Evolutionary conservation across 768 basidiomycete species (phyloP), one percentile per base, ranked within the genome.

Genomic region (Scleroderma citrinum): DNA sequence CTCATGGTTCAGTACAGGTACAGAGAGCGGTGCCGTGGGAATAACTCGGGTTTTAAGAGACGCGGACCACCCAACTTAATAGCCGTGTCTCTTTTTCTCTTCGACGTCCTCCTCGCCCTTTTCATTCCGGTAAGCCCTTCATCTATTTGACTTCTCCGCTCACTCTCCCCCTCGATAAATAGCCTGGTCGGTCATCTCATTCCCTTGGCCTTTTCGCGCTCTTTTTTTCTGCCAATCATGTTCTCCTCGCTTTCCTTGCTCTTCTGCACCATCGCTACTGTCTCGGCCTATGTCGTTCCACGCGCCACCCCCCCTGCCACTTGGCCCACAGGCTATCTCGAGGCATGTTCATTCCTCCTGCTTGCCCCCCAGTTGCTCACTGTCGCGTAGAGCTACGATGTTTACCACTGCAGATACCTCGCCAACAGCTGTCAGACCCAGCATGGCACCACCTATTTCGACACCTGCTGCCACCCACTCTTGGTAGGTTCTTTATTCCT

Each of bases 381-480:
- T 14, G 21, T 21, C 46, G 52, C 37, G 19, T 48, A 83, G 81
- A 41, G 62, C 16, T 86, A 86, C 59, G 55, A 66, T 35, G 55
- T 46, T 14, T 85, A 87, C 69, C 81, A 86, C 69, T 56, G 62
- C 24, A 75, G 87, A 50, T 89, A 88, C 67, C 57, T 78, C 48
- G 75, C 77, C 37, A 62, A 85, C 54, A 71, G 69, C 43, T 82
- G 79, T 59, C 59, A 72, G 24, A 56, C 55, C 48, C 67, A 78
- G 59, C 77, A 79, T 57, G 66, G 71, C 60, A 72, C 74, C 8
- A 41, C 64, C 14, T 84, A 83, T 71, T 90, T 87, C 64, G 71
- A 80, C 47, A 48, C 59, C 24, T 91, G 90, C 62, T 87, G 87
- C 73, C 81, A 81, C 62, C 82, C 87, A 50, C 69, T 87, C 51